Base-by-base conservation (phyloP, 116 monocot genomes). In the Thalassia testudinum region DNA sequence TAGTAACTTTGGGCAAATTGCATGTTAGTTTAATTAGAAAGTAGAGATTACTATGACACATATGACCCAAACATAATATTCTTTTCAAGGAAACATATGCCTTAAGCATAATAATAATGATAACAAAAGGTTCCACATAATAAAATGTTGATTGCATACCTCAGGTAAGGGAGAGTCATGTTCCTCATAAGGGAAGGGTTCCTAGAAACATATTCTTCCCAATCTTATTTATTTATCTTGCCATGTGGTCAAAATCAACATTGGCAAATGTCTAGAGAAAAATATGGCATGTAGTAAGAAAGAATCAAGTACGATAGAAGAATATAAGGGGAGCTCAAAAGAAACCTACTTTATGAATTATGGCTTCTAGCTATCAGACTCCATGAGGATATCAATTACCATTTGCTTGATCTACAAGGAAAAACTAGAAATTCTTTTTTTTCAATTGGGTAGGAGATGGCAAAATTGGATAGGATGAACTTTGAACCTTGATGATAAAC, bases 211-310 rank as follows among this genome's bases (percentile, higher is more conserved):
- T 80, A 93, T 11, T 80, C 59, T 43, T 66, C 83, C 92, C 92
- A 93, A 8, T 93, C 92, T 14, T 79, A 68, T 62, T 62, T 75
- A 65, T 74, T 78, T 24, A 93, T 93, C 69, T 65, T 87, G 11
- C 87, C 92, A 68, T 93, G 21, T 50, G 51, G 38, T 93, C 78
- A 24, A 56, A 59, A 80, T 83, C 92, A 48, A 73, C 92, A 58
- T 93, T 87, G 52, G 50, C 79, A 78, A 93, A 93, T 66, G 92
- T 81, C 92, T 93, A n/a, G n/a, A n/a, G n/a, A n/a, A n/a, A n/a
- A n/a, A n/a, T n/a, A n/a, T n/a, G n/a, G n/a, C n/a, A n/a, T n/a
- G n/a, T n/a, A n/a, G 78, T 18, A 66, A 2, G 68, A 23, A 20
- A 29, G 30, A 24, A 47, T 25, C 45, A 13, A 24, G 20, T 16